Percentiles rank a stretch among this genome's conserved stretches.
Conservation (phyloP, 768 basidiomycete genomes). For the Tricholoma flavovirens region DNA sequence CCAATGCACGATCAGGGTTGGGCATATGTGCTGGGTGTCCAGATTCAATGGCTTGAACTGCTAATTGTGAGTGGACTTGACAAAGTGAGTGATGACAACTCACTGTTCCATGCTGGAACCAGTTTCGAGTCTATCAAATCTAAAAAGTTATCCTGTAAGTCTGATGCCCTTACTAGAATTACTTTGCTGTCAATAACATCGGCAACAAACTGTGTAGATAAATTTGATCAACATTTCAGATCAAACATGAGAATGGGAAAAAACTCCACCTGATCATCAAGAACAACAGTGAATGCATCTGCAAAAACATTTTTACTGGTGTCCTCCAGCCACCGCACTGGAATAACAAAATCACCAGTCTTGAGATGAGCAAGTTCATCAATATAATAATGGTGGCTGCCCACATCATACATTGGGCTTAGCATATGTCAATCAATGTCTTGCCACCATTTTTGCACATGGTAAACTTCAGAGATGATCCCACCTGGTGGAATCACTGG, state of each 20-base stretch:
- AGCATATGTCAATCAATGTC: conserved; percentile 17
- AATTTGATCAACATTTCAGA: neutral
- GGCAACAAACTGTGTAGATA: neutral
- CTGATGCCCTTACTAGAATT: neutral
- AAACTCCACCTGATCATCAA: neutral
- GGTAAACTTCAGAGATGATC: conserved; percentile 26
- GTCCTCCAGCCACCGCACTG: conserved; percentile 21
- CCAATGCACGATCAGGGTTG: neutral
- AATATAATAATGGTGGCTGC: conserved; percentile 17
- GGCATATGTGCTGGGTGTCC: neutral
- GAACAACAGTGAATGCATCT: neutral
- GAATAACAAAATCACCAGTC: conserved; percentile 15
- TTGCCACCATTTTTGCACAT: conserved; percentile 23
- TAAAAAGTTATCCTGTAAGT: neutral
- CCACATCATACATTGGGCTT: conserved; percentile 24
- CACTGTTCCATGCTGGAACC: neutral
- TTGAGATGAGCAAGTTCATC: conserved; percentile 16
- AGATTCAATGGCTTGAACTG: neutral
- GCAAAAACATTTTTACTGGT: conserved; percentile 1
- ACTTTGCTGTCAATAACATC: neutral
- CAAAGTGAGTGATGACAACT: neutral
- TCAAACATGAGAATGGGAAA: neutral
- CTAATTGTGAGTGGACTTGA: neutral
- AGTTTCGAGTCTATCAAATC: neutral
- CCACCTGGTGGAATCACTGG: conserved; percentile 22